phyloP scores from a whole-genome alignment of 805 yeast genomes.

The Spathaspora girioi region DNA sequence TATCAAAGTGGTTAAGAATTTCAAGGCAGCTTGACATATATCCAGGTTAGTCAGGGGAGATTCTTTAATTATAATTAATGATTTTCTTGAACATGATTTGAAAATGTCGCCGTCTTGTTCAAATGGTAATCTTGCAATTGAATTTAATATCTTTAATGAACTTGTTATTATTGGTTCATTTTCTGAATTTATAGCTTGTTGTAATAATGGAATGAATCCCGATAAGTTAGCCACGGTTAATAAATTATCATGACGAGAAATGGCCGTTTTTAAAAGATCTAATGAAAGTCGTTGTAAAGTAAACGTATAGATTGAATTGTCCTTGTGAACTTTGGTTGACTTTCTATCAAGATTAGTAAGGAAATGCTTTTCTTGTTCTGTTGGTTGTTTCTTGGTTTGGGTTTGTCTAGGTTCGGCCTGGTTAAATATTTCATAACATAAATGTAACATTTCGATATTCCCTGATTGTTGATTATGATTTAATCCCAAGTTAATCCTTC shows the following conservation, averaged over 20 bases:
- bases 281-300: constrained; percentile 73
- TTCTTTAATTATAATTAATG: constrained; percentile 63
- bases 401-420: constrained; percentile 4
- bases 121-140: constrained; percentile 61
- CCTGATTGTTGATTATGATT: constrained; percentile 62
- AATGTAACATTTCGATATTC: constrained; percentile 53
- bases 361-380: constrained; percentile 53
- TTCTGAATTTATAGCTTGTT: constrained; percentile 55
- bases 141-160: constrained; percentile 58
- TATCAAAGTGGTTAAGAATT: constrained; percentile 67
- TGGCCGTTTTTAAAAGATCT: constrained; percentile 69
- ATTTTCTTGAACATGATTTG: constrained; percentile 56
- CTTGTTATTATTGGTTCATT: constrained; percentile 77
- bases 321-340: constrained; percentile 44
- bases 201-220: constrained; percentile 74
- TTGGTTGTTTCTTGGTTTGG: constrained; percentile 1
- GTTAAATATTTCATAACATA: constrained; percentile 63
- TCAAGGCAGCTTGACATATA: constrained; percentile 74
- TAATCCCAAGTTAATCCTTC: constrained; percentile 77
- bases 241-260: constrained; percentile 59
- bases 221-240: constrained; percentile 56
- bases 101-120: constrained; percentile 52
- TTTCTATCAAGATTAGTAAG: constrained; percentile 68
- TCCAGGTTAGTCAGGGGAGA: constrained; percentile 77
- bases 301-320: constrained; percentile 52